phyloP scores from a whole-genome alignment of 192 early-diverging fungal genomes.

The Glomus cerebriforme region DNA sequence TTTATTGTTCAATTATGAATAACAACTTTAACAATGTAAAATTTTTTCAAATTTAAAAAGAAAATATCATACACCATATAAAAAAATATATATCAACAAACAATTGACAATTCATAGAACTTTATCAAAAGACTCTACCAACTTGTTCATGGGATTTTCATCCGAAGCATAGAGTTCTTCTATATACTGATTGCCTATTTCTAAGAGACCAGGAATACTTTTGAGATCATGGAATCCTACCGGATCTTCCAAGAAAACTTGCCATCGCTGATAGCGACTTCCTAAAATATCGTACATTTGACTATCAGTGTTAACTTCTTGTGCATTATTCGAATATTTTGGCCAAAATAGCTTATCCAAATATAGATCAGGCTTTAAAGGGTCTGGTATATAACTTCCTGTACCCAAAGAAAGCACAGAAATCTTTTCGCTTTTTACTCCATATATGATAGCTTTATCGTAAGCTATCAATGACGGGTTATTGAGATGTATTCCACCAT shows the following conservation, averaged over 20 bases:
- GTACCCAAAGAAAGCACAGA: neutral
- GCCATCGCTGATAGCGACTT: conserved; percentile 5
- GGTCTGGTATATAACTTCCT: neutral
- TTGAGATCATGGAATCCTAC: neutral
- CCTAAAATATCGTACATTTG: neutral
- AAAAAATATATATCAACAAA: too few species aligned
- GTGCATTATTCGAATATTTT: neutral
- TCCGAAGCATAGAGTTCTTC: conserved; percentile 16
- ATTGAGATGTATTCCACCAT: conserved; percentile 11
- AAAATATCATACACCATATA: too few species aligned
- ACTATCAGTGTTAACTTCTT: neutral
- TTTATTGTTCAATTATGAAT: too few species aligned
- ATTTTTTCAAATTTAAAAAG: too few species aligned
- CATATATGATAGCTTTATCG: neutral
- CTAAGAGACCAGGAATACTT: neutral
- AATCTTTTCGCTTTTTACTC: neutral
- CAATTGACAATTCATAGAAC: too few species aligned
- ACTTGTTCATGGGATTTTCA: neutral
- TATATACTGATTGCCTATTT: conserved; percentile 1
- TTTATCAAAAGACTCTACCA: conserved; percentile 14
- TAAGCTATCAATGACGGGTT: neutral
- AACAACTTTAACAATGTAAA: too few species aligned
- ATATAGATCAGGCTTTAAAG: neutral
- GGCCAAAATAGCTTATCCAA: neutral
- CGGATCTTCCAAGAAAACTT: neutral